Evolutionary conservation across 768 basidiomycete genomes (phyloP).

Genomic region (Porpolomopsis calyptriformis): DNA sequence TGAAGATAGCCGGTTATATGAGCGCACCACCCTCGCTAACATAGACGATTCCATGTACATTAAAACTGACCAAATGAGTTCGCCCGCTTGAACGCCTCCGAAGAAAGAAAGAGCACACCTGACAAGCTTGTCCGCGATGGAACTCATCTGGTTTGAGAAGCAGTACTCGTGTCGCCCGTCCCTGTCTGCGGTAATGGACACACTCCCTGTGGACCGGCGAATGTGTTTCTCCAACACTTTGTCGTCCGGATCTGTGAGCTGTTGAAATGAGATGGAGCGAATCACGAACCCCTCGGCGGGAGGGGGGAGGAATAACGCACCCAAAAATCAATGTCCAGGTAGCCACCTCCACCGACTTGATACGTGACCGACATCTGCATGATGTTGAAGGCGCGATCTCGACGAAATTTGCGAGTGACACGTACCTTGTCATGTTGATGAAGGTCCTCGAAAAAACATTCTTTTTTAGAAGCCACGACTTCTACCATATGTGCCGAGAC

Average conservation of each 20-base stretch:
- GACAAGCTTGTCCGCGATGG: conserved; percentile 90
- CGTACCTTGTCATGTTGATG: conserved; percentile 80
- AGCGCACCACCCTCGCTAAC: conserved; percentile 79
- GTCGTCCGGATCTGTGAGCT: conserved; percentile 76
- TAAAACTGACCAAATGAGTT: conserved; percentile 85
- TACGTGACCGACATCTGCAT: conserved; percentile 96
- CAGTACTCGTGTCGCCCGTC: conserved; percentile 92
- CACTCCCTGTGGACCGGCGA: conserved; percentile 80
- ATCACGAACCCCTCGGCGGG: conserved; percentile 3
- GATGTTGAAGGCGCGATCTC: neutral
- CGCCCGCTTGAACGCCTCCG: conserved; percentile 80
- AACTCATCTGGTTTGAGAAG: conserved; percentile 98
- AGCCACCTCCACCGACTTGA: conserved; percentile 95
- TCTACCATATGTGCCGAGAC: conserved; percentile 61
- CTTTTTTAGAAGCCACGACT: conserved; percentile 69
- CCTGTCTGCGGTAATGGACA: conserved; percentile 75
- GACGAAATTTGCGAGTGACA: neutral
- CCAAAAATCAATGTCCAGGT: conserved; percentile 97
- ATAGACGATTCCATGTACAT: conserved; percentile 95
- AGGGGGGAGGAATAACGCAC: conserved; percentile 29
- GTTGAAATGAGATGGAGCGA: conserved; percentile 8
- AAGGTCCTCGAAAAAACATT: conserved; percentile 94
- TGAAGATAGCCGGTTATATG: neutral
- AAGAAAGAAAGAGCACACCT: conserved; percentile 93
- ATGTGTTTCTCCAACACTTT: conserved; percentile 65